Percentiles rank a stretch among this genome's conserved stretches.
Conservation (phyloP, 176 grass and related monocot genomes). For the Triticum dicoccoides region DNA sequence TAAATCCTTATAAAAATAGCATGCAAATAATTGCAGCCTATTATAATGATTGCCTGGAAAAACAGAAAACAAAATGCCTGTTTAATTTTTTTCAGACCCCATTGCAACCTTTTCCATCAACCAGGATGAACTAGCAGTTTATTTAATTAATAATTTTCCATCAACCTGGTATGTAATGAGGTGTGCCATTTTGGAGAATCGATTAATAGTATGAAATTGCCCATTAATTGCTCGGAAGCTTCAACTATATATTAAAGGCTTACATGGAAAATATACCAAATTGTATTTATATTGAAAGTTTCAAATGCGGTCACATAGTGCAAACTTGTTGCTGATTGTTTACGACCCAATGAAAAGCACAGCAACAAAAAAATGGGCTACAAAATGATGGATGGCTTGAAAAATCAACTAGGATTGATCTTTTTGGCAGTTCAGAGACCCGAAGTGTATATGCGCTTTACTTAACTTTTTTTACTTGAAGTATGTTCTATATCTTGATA, state of each 20-base stretch:
- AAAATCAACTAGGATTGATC: neutral
- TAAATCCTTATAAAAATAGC: neutral
- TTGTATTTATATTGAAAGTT: conserved; percentile 7
- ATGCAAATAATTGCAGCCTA: neutral
- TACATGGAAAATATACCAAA: neutral
- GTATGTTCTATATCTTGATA: neutral
- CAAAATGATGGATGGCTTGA: neutral
- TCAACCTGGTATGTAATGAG: neutral
- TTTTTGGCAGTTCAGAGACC: conserved; percentile 1
- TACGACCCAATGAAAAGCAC: neutral
- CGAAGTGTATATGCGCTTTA: neutral
- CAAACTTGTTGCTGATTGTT: conserved; percentile 18
- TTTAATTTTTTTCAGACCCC: neutral
- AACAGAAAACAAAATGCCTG: neutral
- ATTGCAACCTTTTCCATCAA: neutral
- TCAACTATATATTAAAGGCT: neutral
- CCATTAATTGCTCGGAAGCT: neutral
- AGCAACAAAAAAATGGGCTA: neutral
- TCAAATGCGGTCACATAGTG: neutral
- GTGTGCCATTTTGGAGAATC: conserved; percentile 21
- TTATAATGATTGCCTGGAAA: conserved; percentile 13
- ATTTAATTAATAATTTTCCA: neutral
- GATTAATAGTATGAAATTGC: neutral
- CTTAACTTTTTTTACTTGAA: neutral
- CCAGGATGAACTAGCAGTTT: neutral